Evolutionary conservation across 495 filamentous ascomycete genomes (phyloP), one percentile per base, ranked within the genome.

Genomic region (Neurospora sp.): DNA sequence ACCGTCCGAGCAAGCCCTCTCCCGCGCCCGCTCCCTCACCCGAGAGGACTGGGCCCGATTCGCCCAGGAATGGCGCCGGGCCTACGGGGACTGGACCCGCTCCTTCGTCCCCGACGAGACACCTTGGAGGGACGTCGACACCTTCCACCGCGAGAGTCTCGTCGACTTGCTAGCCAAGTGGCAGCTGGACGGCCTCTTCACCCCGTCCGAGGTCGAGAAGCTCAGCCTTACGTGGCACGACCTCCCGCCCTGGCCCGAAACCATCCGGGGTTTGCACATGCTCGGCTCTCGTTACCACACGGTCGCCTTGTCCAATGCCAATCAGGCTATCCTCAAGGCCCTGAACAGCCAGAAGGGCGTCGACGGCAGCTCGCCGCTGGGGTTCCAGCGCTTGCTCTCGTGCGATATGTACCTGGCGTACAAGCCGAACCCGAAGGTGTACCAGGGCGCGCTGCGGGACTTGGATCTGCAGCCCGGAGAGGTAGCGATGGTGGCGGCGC

Each of bases 401-500:
- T 87, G 89, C 2, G 92, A 91, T 80, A 84, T 91, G 73, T 95
- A 93, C 77, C 83, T 84, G n/a, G 90, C 89, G 8, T 95, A 95
- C 78, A 96, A 96, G 79, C 93, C 93, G 8, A 86, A 88, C 74
- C 86, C 89, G 19, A 82, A 80, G 48, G 89, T 91, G 7, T 94
- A 94, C 79, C 81, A 84, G 0, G 92, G 92, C 0, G 92, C 92
- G 3, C 91, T 86, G 17, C 76, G 82, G 59, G 81, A 82, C 59
- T 80, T 94, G 62, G 89, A 87, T 0, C 71, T 90, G 59, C 77
- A 87, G 73, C 86, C 89, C 1, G 74, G 73, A 21, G 86, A 94
- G 74, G 91, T 92, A 71, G 91, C 87, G 0, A 86, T 95, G 88
- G 92, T 94, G n/a, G 92, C 93, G 17, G 88, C 92, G 48, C 93